Evolutionary conservation across 257 asterid genomes (phyloP).

Genomic region (Buddleja alternifolia): DNA sequence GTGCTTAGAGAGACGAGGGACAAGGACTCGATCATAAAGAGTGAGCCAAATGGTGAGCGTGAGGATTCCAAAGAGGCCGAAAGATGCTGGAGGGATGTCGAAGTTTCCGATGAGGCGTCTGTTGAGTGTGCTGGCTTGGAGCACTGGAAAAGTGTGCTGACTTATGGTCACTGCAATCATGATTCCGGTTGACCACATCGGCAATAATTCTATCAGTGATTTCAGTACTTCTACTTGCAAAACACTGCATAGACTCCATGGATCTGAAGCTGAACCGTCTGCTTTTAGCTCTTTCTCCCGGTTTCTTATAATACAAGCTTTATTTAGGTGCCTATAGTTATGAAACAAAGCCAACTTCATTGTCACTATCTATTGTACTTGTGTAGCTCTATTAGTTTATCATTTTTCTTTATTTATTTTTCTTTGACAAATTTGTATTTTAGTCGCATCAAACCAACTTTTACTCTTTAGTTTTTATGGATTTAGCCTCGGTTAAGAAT

Average conservation of each 20-base stretch:
- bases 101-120: slow-evolving; percentile 45
- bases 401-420: too few species aligned
- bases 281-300: slow-evolving; percentile 46
- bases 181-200: slow-evolving; percentile 78
- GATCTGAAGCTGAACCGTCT: slow-evolving; percentile 48
- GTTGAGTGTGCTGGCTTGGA: slow-evolving; percentile 65
- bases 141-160: slow-evolving; percentile 61
- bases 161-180: slow-evolving; percentile 54
- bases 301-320: slow-evolving; percentile 57
- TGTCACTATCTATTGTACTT: too few species aligned
- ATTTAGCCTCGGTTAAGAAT: too few species aligned
- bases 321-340: slow-evolving; percentile 53
- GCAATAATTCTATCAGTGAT: slow-evolving; percentile 55
- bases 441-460: too few species aligned
- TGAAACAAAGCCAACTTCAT: neutral
- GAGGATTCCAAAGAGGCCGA: slow-evolving; percentile 42
- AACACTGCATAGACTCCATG: slow-evolving; percentile 63
- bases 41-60: slow-evolving; percentile 59
- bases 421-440: too few species aligned
- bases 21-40: slow-evolving; percentile 57
- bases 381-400: too few species aligned
- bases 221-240: slow-evolving; percentile 71
- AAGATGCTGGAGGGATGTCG: slow-evolving; percentile 63
- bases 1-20: slow-evolving; percentile 47
- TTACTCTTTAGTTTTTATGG: too few species aligned